Conservation (phyloP, 129 eudicot genomes). For the Ambrosia trifida region DNA sequence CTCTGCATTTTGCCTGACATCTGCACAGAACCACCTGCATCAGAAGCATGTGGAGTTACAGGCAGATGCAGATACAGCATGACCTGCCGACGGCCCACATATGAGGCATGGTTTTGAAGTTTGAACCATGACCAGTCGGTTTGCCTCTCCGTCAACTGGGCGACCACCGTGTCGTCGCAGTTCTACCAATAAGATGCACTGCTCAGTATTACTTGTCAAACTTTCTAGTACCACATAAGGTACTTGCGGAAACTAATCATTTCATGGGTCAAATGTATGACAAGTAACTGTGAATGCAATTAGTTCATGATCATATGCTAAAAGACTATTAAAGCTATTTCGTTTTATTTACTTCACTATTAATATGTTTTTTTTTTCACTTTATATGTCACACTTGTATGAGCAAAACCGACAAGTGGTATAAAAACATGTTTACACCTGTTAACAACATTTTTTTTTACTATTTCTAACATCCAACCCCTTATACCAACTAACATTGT, state of each 20-base stretch:
- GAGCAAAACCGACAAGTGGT: not conserved
- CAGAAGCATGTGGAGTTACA: conserved; percentile 40
- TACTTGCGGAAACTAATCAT: too few relatives aligned
- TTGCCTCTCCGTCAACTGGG: conserved; percentile 46
- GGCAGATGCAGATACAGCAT: not conserved
- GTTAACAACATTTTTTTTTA: not conserved
- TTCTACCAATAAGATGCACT: conserved; percentile 44
- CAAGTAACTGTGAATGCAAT: not conserved
- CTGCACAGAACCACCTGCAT: conserved; percentile 55
- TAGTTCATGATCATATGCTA: not conserved
- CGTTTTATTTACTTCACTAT: not conserved
- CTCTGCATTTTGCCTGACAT: conserved; percentile 42
- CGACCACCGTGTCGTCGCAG: conserved; percentile 65
- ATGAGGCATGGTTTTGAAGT: conserved; percentile 42
- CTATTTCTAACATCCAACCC: not conserved
- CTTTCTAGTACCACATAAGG: too few relatives aligned
- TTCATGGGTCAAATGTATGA: too few relatives aligned
- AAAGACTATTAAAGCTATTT: not conserved
- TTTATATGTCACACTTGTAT: not conserved
- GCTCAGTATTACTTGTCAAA: not conserved
- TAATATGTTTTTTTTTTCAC: not conserved
- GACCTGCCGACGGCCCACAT: conserved; percentile 33
- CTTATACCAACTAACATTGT: too few relatives aligned
- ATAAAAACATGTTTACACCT: not conserved
- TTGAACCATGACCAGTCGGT: conserved; percentile 34